A percentile compares a stretch with the other conserved stretches of the same genome.
Evolutionary conservation across 1,284 basidiomycete genomes (phyloP).

Genomic region (Hemileccinum hortonii): DNA sequence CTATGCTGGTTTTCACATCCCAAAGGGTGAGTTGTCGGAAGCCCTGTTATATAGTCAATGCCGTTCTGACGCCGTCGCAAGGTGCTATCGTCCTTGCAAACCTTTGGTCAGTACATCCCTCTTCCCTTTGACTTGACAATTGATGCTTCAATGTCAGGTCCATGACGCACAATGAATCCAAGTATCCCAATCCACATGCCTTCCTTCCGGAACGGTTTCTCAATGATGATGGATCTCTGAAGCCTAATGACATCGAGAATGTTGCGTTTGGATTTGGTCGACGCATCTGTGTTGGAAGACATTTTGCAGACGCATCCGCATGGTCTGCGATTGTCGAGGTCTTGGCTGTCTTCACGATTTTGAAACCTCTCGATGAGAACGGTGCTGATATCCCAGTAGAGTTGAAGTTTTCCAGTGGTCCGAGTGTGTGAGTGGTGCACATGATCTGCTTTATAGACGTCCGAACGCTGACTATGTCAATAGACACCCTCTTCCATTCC

Average conservation of each 20-base stretch:
- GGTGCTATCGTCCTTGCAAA: constrained; percentile 15
- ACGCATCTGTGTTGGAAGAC: constrained; percentile 12
- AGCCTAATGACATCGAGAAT: constrained; percentile 4
- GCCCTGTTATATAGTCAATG: not conserved
- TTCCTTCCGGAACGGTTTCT: constrained; percentile 18
- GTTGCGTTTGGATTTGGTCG: constrained; percentile 14
- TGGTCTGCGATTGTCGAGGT: constrained; percentile 15
- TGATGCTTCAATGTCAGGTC: constrained; percentile 6
- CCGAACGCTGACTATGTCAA: not conserved
- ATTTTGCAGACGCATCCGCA: not conserved
- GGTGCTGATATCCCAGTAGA: constrained; percentile 8
- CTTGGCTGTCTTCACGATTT: constrained; percentile 13
- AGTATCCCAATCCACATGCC: constrained; percentile 6
- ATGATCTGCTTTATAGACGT: no score
- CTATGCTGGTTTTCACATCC: constrained; percentile 11
- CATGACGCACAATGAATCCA: constrained; percentile 15
- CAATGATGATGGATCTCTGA: not conserved
- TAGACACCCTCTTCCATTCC: constrained; percentile 17
- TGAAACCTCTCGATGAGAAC: constrained; percentile 12
- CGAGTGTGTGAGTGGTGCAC: constrained; percentile 3
- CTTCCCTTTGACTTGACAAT: not conserved
- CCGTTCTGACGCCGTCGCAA: no score
- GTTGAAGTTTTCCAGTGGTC: not conserved
- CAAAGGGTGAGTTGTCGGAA: constrained; percentile 7
- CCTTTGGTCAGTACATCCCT: constrained; percentile 8